phyloP scores from a whole-genome alignment of 2,329 filamentous ascomycete species.

The Fusarium sp. region DNA sequence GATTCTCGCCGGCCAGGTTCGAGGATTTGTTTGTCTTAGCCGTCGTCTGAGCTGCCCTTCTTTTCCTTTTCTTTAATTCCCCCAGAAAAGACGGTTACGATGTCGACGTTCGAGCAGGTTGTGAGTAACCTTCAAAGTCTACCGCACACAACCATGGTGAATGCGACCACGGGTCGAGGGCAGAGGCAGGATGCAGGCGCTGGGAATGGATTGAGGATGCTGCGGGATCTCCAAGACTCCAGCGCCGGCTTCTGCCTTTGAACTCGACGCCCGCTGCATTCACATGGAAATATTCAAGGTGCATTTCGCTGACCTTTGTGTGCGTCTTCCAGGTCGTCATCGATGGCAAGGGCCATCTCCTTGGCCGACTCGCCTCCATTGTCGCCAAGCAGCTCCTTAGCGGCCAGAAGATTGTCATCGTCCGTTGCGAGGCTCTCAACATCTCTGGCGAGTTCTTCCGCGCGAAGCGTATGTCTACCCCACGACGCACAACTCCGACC shows the following conservation, averaged over 20 bases:
- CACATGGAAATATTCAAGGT: slow-evolving; percentile 32
- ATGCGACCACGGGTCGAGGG: slow-evolving; percentile 28
- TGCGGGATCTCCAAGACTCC: slow-evolving; percentile 20
- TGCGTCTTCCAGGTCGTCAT: slow-evolving; percentile 81
- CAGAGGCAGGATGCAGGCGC: slow-evolving; percentile 23
- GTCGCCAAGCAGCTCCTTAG: slow-evolving; percentile 99
- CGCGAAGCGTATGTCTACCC: slow-evolving; percentile 90
- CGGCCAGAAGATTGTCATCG: slow-evolving; percentile 99
- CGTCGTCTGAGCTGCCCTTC: slow-evolving; percentile 49
- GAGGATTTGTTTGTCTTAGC: slow-evolving; percentile 51
- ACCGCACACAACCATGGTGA: slow-evolving; percentile 30
- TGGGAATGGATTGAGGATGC: slow-evolving; percentile 27
- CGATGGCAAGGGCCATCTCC: slow-evolving; percentile 99
- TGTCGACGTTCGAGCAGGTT: slow-evolving; percentile 77
- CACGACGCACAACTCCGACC: slow-evolving; percentile 25
- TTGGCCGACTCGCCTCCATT: slow-evolving; percentile 97
- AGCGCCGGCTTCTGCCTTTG: slow-evolving; percentile 24
- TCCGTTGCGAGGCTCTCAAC: slow-evolving; percentile 99
- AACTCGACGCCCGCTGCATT: slow-evolving; percentile 21
- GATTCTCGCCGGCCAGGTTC: slow-evolving; percentile 52
- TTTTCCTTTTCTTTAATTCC: slow-evolving; percentile 44
- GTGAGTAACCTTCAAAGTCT: slow-evolving; percentile 62
- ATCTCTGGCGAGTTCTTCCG: slow-evolving; percentile 99
- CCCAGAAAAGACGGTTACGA: slow-evolving; percentile 57
- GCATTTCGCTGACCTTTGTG: slow-evolving; percentile 38